A percentile compares a stretch with the other conserved stretches of the same genome.
These are phyloP conservation scores for Cornus suecica DNA, from an alignment of 148 eudicot genomes.

Conservation along the genomic window DNA sequence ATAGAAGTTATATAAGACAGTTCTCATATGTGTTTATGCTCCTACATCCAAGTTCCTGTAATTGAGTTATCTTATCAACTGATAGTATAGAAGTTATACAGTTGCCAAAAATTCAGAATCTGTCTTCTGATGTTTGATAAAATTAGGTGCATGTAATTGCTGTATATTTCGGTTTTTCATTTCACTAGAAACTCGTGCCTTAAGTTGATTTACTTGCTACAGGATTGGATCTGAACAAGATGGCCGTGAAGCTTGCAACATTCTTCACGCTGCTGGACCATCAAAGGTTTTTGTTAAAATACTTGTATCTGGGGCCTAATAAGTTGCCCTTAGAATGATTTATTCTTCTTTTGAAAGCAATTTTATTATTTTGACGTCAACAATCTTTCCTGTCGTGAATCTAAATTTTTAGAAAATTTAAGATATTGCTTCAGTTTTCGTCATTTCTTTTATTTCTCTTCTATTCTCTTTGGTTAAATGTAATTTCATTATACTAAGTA, in stretches of 20 bases:
- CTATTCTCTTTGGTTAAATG: background rate
- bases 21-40: background rate
- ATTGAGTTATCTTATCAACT: background rate
- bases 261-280: conserved; percentile 96
- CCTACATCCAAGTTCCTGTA: background rate
- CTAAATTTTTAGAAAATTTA: no score
- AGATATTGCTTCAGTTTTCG: background rate
- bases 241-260: conserved; percentile 84
- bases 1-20: background rate
- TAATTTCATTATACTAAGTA: background rate
- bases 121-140: no score
- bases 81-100: background rate
- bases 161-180: background rate
- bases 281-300: conserved; percentile 48
- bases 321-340: background rate
- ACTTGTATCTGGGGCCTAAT: background rate
- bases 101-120: background rate
- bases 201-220: conserved; percentile 24
- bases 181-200: background rate
- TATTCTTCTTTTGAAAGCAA: background rate
- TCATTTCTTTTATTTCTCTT: background rate
- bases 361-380: background rate
- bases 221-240: conserved; percentile 83
- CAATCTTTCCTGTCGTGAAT: no score
- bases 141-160: background rate